Conservation (phyloP, 2,329 filamentous ascomycete genomes). For the Penicillium sp. region DNA sequence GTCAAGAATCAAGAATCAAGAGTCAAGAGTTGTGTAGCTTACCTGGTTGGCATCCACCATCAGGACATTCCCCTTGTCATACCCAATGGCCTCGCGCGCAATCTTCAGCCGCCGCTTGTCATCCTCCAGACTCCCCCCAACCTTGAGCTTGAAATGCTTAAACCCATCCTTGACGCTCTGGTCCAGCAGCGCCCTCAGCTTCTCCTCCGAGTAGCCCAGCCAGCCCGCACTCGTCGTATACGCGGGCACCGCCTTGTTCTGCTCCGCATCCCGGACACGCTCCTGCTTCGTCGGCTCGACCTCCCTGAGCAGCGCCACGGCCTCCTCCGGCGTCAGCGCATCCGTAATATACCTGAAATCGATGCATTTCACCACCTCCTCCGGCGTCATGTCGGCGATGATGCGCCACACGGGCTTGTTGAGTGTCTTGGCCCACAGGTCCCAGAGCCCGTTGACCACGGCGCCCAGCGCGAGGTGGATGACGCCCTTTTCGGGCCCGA, state of each 20-base stretch:
- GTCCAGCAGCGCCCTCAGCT: conserved; percentile 70
- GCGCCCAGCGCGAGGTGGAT: conserved; percentile 88
- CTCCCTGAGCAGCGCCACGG: conserved; percentile 65
- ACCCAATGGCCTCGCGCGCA: conserved; percentile 75
- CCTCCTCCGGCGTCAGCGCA: conserved; percentile 83
- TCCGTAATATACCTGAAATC: conserved; percentile 95
- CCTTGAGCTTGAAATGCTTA: conserved; percentile 86
- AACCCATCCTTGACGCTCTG: conserved; percentile 76
- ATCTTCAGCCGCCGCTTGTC: conserved; percentile 69
- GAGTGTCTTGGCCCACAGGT: conserved; percentile 86
- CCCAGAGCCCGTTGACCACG: conserved; percentile 89
- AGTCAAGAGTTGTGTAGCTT: conserved; percentile 16
- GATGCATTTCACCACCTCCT: conserved; percentile 82
- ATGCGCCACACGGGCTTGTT: conserved; percentile 87
- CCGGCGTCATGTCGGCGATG: conserved; percentile 82
- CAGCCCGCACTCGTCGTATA: conserved; percentile 90
- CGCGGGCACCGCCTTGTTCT: conserved; percentile 73
- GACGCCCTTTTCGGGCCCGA: conserved; percentile 89
- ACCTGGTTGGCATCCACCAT: conserved; percentile 93
- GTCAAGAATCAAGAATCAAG: not conserved
- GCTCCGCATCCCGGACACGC: conserved; percentile 69
- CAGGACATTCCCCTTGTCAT: conserved; percentile 75
- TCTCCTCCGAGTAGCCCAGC: conserved; percentile 86
- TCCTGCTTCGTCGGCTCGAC: conserved; percentile 64
- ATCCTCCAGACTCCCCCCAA: conserved; percentile 68